Conservation (phyloP, 495 filamentous ascomycete species). For the Venustampulla echinocandica region DNA sequence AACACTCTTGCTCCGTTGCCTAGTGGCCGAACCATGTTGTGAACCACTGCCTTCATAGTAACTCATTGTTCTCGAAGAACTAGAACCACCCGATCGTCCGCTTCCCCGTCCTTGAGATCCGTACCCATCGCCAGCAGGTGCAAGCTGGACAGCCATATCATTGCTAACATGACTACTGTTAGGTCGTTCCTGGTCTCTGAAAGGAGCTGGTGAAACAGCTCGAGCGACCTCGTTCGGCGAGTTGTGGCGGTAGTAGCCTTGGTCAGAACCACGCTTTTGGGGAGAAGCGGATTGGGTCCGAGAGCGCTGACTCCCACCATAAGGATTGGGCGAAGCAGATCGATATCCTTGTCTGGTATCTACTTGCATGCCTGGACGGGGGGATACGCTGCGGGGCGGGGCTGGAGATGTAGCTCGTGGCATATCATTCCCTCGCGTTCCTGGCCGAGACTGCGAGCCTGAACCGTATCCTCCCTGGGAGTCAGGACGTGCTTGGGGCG, state of each 20-base stretch:
- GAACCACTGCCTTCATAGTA: constrained; percentile 50
- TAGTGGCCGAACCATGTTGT: constrained; percentile 29
- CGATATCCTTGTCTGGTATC: constrained; percentile 32
- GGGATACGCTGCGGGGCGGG: constrained; percentile 41
- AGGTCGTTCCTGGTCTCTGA: constrained; percentile 51
- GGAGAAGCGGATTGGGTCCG: constrained; percentile 23
- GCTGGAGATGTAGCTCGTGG: constrained; percentile 43
- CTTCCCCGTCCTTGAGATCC: constrained; percentile 41
- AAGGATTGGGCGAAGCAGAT: constrained; percentile 44
- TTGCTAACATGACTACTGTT: constrained; percentile 45
- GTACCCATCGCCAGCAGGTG: constrained; percentile 45
- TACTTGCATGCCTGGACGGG: constrained; percentile 36
- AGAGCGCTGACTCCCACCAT: constrained; percentile 35
- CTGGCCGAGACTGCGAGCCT: constrained; percentile 24
- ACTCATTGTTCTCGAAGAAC: constrained; percentile 38
- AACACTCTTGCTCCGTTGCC: constrained; percentile 73
- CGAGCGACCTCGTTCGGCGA: constrained; percentile 47
- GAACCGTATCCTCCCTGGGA: constrained; percentile 20
- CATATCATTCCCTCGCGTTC: constrained; percentile 38
- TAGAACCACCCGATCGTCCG: constrained; percentile 28
- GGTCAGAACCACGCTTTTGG: constrained; percentile 47
- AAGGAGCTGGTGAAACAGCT: constrained; percentile 49
- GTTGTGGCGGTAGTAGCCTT: constrained; percentile 46
- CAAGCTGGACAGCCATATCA: constrained; percentile 65
- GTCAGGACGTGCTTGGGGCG: constrained; percentile 13